Evolutionary conservation across 2,329 filamentous ascomycete genomes (phyloP).

Genomic region (Annulohypoxylon truncatum): DNA sequence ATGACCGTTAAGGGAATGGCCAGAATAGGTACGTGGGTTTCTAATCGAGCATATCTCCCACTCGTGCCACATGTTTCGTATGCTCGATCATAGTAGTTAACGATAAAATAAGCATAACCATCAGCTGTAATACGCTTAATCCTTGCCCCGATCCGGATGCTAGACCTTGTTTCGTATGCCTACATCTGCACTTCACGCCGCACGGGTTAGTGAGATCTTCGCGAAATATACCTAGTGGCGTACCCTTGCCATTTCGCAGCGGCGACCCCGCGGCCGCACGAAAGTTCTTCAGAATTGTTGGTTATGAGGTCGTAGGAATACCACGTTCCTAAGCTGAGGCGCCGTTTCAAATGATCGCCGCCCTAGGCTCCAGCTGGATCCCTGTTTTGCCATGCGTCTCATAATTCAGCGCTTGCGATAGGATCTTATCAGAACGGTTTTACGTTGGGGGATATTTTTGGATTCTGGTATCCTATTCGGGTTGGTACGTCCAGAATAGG

Average conservation of each 20-base stretch:
- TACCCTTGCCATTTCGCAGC: background rate
- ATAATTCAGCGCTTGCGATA: constrained; percentile 6
- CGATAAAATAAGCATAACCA: constrained; percentile 7
- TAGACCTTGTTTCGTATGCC: constrained; percentile 6
- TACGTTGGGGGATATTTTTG: constrained; percentile 6
- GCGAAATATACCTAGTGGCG: background rate
- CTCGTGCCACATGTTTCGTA: constrained; percentile 1
- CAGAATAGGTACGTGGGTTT: background rate
- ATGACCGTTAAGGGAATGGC: background rate
- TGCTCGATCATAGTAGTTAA: constrained; percentile 3
- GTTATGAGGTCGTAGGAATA: background rate
- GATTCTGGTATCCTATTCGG: background rate
- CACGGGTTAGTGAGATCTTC: background rate
- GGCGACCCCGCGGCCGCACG: background rate
- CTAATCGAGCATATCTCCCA: background rate
- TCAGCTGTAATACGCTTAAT: constrained; percentile 5
- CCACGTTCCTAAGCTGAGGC: constrained; percentile 3
- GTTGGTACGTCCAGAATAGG: background rate
- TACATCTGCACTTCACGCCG: background rate
- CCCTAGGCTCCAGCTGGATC: constrained; percentile 6
- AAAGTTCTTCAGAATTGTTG: background rate
- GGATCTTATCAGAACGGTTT: constrained; percentile 1
- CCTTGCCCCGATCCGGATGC: constrained; percentile 1
- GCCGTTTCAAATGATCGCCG: constrained; percentile 2
- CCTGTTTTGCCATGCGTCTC: constrained; percentile 7